Percentiles rank a stretch among this genome's conserved stretches.
phyloP scores from a whole-genome alignment of 495 filamentous ascomycete genomes.

The Endocarpon pusillum region DNA sequence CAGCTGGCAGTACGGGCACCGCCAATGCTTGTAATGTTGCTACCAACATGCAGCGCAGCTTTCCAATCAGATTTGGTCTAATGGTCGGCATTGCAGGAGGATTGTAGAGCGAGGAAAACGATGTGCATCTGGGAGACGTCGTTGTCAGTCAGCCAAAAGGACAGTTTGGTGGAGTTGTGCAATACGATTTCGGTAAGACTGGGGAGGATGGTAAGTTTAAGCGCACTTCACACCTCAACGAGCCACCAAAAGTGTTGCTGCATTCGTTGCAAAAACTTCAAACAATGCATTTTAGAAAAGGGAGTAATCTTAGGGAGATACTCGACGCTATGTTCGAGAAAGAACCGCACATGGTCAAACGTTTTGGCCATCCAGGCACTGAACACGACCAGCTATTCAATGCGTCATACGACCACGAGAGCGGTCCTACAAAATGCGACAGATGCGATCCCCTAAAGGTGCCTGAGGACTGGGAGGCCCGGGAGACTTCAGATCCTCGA shows the following conservation, averaged over 20 bases:
- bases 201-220: constrained; percentile 11
- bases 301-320: neutral
- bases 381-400: constrained; percentile 11
- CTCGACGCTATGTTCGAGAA: constrained; percentile 7
- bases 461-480: neutral
- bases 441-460: neutral
- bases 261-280: constrained; percentile 14
- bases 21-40: constrained; percentile 21
- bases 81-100: constrained; percentile 33
- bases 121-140: constrained; percentile 30
- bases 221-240: constrained; percentile 18
- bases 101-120: constrained; percentile 15
- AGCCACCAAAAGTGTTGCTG: constrained; percentile 15
- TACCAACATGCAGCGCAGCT: constrained; percentile 22
- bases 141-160: constrained; percentile 17
- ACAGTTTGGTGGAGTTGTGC: constrained; percentile 6
- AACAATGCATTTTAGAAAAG: constrained; percentile 3
- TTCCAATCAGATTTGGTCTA: constrained; percentile 23
- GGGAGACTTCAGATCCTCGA: neutral
- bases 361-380: constrained; percentile 8
- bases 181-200: constrained; percentile 21
- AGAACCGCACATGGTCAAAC: constrained; percentile 4
- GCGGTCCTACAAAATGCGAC: neutral
- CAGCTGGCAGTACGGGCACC: constrained; percentile 22
- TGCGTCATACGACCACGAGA: constrained; percentile 8